Evolutionary conservation across 2,329 filamentous ascomycete species (phyloP).

Genomic region (Calycina herbarum): DNA sequence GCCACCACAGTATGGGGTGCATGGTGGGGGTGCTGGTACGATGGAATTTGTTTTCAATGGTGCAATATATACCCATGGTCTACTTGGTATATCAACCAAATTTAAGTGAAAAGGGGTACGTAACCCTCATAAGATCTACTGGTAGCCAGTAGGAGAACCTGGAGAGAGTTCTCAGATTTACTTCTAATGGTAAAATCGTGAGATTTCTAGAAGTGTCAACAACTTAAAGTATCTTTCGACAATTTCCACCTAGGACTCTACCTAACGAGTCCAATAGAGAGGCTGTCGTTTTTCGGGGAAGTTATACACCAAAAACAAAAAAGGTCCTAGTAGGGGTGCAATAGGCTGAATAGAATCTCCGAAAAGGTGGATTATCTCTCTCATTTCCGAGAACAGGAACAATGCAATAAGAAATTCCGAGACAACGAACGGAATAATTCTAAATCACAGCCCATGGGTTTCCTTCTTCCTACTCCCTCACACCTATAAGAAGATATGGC

Average conservation of each 20-base stretch:
- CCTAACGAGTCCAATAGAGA: no score
- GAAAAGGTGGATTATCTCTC: not conserved
- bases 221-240: no score
- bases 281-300: no score
- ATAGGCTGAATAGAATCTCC: not conserved
- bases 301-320: no score
- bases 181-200: no score
- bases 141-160: no score
- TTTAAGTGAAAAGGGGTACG: no score
- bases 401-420: not conserved
- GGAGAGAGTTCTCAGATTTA: no score
- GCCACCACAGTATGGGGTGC: not conserved
- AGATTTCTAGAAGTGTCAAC: no score
- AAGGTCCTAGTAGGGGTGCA: no score
- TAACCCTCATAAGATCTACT: no score
- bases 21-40: not conserved
- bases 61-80: not conserved
- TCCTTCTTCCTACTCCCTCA: not conserved
- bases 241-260: no score
- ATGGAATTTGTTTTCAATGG: not conserved
- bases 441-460: not conserved
- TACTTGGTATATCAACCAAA: not conserved
- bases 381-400: not conserved
- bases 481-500: not conserved
- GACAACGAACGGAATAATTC: not conserved